Evolutionary conservation across 2,329 filamentous ascomycete genomes (phyloP).

Genomic region (Hypoxylon sp.): DNA sequence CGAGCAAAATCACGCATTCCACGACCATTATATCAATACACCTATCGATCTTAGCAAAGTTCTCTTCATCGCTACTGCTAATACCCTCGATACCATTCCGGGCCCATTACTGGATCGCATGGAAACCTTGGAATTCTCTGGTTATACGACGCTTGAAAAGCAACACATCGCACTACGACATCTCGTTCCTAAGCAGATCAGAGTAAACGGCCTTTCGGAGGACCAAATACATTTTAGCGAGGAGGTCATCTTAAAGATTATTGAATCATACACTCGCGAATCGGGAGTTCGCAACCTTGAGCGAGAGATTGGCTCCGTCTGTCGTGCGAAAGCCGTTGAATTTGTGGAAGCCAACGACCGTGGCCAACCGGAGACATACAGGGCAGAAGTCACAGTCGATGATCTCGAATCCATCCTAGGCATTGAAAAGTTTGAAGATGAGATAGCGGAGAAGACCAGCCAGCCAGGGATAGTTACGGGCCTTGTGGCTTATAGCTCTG

Average conservation of each 20-base stretch:
- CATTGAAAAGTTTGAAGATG: constrained; percentile 93
- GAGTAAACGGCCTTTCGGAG: constrained; percentile 84
- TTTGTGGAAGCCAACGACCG: constrained; percentile 91
- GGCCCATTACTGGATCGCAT: constrained; percentile 95
- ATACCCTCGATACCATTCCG: constrained; percentile 94
- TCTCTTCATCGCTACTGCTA: constrained; percentile 97
- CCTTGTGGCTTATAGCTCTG: constrained; percentile 92
- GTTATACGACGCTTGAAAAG: constrained; percentile 98
- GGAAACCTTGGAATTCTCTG: constrained; percentile 94
- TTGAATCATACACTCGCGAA: constrained; percentile 96
- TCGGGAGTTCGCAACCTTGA: constrained; percentile 96
- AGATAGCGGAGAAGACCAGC: constrained; percentile 88
- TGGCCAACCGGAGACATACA: constrained; percentile 77
- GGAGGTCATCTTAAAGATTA: constrained; percentile 93
- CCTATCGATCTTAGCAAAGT: constrained; percentile 97
- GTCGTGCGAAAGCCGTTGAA: constrained; percentile 94
- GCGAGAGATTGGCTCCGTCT: constrained; percentile 94
- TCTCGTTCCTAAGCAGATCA: constrained; percentile 95
- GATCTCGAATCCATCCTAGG: constrained; percentile 94
- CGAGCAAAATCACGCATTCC: constrained; percentile 95
- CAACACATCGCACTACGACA: constrained; percentile 93
- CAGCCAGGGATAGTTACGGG: constrained; percentile 95
- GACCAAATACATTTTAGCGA: constrained; percentile 83
- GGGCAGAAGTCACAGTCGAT: constrained; percentile 77
- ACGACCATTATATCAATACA: constrained; percentile 95